Evolutionary conservation across 805 yeast species (phyloP).

Genomic region (Lipomyces yamadae): DNA sequence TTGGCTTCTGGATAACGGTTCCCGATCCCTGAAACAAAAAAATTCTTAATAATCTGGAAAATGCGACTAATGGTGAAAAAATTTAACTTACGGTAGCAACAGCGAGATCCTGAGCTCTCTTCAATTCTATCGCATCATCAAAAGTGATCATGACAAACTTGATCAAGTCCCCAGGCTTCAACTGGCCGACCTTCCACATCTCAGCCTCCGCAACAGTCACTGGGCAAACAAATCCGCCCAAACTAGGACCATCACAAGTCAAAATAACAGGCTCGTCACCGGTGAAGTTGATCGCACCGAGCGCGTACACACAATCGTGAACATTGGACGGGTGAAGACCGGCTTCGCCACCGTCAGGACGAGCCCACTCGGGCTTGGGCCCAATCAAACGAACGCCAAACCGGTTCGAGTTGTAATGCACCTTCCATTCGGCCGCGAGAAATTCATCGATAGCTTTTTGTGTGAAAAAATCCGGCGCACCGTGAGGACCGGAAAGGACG

Average conservation of each 20-base stretch:
- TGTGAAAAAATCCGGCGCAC: conserved; percentile 92
- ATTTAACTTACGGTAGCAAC: conserved; percentile 26
- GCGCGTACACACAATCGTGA: conserved; percentile 94
- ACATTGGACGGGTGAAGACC: conserved; percentile 99
- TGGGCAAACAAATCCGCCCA: conserved; percentile 96
- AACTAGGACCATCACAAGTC: conserved; percentile 96
- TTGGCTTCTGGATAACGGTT: conserved; percentile 30
- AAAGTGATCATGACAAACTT: conserved; percentile 78
- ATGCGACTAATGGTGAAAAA: too few relatives aligned
- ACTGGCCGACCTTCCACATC: conserved; percentile 98
- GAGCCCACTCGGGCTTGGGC: conserved; percentile 97
- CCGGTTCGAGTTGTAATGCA: conserved; percentile 95
- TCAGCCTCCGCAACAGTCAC: conserved; percentile 96
- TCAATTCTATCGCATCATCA: conserved; percentile 69
- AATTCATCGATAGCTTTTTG: conserved; percentile 75
- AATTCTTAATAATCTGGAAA: neutral
- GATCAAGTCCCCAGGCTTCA: conserved; percentile 88
- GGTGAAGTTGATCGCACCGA: conserved; percentile 96
- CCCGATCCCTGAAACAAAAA: conserved; percentile 28
- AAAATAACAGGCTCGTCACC: conserved; percentile 98
- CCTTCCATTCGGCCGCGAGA: conserved; percentile 83
- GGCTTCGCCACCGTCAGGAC: conserved; percentile 95
- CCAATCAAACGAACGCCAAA: conserved; percentile 95
- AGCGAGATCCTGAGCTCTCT: conserved; percentile 59
- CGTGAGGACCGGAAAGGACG: conserved; percentile 97